Conservation (phyloP, 805 yeast genomes). For the Kodamaea neixiangensis region DNA sequence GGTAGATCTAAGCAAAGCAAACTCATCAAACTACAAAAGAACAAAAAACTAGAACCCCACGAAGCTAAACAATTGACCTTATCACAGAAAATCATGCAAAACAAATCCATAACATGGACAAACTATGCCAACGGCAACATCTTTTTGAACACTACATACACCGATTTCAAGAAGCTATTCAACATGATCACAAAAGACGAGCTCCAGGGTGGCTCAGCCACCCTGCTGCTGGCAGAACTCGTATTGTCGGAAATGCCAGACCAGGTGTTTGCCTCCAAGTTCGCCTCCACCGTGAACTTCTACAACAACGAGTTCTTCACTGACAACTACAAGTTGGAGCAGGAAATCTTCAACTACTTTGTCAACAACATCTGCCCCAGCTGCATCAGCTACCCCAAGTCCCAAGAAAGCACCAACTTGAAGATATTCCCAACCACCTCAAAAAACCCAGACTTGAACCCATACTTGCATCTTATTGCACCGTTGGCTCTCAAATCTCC, state of each 20-base stretch:
- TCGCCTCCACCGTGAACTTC: slow-evolving; percentile 5
- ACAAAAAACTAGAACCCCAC: slow-evolving; percentile 11
- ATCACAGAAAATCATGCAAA: not conserved
- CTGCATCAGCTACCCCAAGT: slow-evolving; percentile 39
- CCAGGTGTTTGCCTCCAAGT: slow-evolving; percentile 6
- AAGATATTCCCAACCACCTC: slow-evolving; percentile 7
- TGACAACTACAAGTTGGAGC: slow-evolving; percentile 18
- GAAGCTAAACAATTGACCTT: slow-evolving; percentile 10
- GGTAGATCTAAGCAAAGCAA: slow-evolving; percentile 31
- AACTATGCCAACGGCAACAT: slow-evolving; percentile 10
- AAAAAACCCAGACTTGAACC: slow-evolving; percentile 21
- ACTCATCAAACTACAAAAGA: slow-evolving; percentile 17
- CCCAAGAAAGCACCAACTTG: slow-evolving; percentile 9
- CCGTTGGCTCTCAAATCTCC: slow-evolving; percentile 37
- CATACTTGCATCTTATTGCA: slow-evolving; percentile 37
- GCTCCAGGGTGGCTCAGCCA: not conserved
- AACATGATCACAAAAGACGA: slow-evolving; percentile 8
- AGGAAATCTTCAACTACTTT: slow-evolving; percentile 31
- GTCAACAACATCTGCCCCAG: slow-evolving; percentile 37
- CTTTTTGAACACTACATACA: slow-evolving; percentile 19
- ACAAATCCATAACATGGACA: slow-evolving; percentile 12
- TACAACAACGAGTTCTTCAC: slow-evolving; percentile 4
- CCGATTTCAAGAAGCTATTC: slow-evolving; percentile 18
- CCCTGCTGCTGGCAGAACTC: not conserved
- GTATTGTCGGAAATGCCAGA: slow-evolving; percentile 2